Evolutionary conservation across 2,329 filamentous ascomycete genomes (phyloP).

Genomic region (Ascocoryne sarcoides): DNA sequence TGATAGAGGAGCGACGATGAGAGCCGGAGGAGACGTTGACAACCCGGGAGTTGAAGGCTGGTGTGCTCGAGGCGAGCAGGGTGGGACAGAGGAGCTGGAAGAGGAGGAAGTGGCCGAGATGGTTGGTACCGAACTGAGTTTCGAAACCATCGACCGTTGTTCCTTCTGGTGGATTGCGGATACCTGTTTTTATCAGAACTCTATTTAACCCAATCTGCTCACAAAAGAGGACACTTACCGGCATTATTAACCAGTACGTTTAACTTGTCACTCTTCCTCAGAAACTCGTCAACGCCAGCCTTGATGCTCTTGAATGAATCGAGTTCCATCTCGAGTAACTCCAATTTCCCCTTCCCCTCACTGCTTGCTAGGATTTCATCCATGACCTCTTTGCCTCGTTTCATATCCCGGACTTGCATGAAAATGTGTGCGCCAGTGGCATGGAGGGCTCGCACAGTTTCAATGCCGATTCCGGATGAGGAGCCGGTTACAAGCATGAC

Average conservation of each 20-base stretch:
- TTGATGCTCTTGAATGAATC: slow-evolving; percentile 28
- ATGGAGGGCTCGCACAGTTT: slow-evolving; percentile 29
- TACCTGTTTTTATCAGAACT: too few species aligned
- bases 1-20: slow-evolving; percentile 35
- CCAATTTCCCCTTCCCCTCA: slow-evolving; percentile 21
- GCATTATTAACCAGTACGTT: slow-evolving; percentile 26
- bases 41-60: slow-evolving; percentile 37
- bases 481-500: slow-evolving; percentile 31
- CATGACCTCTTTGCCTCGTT: slow-evolving; percentile 25
- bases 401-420: slow-evolving; percentile 28
- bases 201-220: too few species aligned
- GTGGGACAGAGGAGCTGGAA: slow-evolving; percentile 39
- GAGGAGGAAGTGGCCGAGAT: slow-evolving; percentile 46
- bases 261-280: slow-evolving; percentile 21
- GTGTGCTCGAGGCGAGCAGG: slow-evolving; percentile 32
- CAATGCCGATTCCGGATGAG: slow-evolving; percentile 31
- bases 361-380: slow-evolving; percentile 34
- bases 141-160: slow-evolving; percentile 39
- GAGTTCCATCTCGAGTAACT: slow-evolving; percentile 29
- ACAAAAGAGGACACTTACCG: too few species aligned
- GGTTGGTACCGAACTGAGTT: slow-evolving; percentile 42
- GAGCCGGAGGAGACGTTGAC: slow-evolving; percentile 36
- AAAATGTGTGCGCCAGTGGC: slow-evolving; percentile 31
- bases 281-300: slow-evolving; percentile 22
- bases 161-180: slow-evolving; percentile 17